Base-by-base conservation (phyloP, 257 asterid species). In the Cynanchum wilfordii region DNA sequence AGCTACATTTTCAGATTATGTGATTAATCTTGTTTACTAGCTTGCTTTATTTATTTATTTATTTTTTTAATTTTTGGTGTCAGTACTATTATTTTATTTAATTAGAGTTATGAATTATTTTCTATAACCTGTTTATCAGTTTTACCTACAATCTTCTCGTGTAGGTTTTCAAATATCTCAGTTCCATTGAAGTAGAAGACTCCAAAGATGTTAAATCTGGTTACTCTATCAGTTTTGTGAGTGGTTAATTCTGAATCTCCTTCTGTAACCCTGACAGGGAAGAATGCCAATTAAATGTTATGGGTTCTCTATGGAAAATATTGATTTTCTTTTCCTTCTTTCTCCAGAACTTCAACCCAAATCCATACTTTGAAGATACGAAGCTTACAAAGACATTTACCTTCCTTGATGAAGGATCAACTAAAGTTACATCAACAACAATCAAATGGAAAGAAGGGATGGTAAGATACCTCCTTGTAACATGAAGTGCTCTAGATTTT, bases 371-470 rank as follows among this genome's bases (percentile, higher is more conserved):
- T 57, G 94, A 91, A 85, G 87, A 95, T 79, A 27, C 90, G 17
- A 88, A 79, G 83, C 96, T 94, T 75, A 87, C 82, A n/a, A 94
- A 95, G 89, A 83, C 90, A 56, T 95, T 87, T 80, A 74, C 91
- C 63, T 95, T 90, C 81, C 90, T 82, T 33, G 99, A 95, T 74
- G 97, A 93, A 77, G 99, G 98, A 52, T 75, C 91, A 15, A 87
- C 92, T 8, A 87, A 87, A 73, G 82, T 95, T 80, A 84, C 92
- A 45, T 89, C 97, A 45, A 90, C 99, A 56, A 67, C 91, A 64
- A 92, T 95, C 30, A 89, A 87, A 74, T 95, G 99, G 99, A 95
- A 86, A 81, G 94, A 92, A 72, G 98, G 95, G 86, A 85, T 76
- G 94, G 98, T 94, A 81, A 84, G 91, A 51, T 76, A 70, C 73